A percentile compares a stretch with the other conserved stretches of the same genome.
Conservation (phyloP, 1,284 basidiomycete species). For the Nidula niveotomentosa region DNA sequence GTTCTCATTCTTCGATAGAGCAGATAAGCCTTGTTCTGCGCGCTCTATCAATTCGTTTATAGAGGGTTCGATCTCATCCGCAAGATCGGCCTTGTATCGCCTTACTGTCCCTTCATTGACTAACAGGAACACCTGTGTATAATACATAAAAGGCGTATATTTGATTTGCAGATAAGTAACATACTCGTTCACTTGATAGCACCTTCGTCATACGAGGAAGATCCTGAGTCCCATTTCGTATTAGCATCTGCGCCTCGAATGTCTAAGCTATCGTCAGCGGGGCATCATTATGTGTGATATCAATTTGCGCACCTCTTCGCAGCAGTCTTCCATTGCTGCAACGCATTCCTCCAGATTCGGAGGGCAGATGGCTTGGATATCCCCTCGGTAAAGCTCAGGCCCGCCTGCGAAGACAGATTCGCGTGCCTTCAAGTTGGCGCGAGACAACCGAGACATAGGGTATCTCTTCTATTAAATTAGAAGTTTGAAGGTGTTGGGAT, state of each 20-base stretch:
- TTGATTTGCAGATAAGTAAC: slow-evolving; percentile 7
- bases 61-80: slow-evolving; percentile 77
- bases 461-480: not conserved
- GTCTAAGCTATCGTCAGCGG: slow-evolving; percentile 36
- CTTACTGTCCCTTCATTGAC: slow-evolving; percentile 68
- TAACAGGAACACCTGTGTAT: slow-evolving; percentile 63
- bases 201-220: slow-evolving; percentile 66
- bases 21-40: slow-evolving; percentile 65
- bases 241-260: slow-evolving; percentile 64
- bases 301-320: slow-evolving; percentile 53
- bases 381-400: slow-evolving; percentile 57
- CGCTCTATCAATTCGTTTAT: slow-evolving; percentile 69
- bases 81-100: slow-evolving; percentile 68
- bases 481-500: too few species aligned
- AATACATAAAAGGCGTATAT: not conserved
- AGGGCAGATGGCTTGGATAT: slow-evolving; percentile 62
- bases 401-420: slow-evolving; percentile 69
- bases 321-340: slow-evolving; percentile 71
- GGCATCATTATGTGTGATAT: not conserved
- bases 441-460: slow-evolving; percentile 57
- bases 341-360: slow-evolving; percentile 73
- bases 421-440: slow-evolving; percentile 53
- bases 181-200: slow-evolving; percentile 61
- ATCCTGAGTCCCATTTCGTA: slow-evolving; percentile 68
- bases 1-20: slow-evolving; percentile 57